These are phyloP conservation scores for Lasiodiplodia gonubiensis DNA, from an alignment of 2,329 filamentous ascomycete species.

Conservation along the genomic window DNA sequence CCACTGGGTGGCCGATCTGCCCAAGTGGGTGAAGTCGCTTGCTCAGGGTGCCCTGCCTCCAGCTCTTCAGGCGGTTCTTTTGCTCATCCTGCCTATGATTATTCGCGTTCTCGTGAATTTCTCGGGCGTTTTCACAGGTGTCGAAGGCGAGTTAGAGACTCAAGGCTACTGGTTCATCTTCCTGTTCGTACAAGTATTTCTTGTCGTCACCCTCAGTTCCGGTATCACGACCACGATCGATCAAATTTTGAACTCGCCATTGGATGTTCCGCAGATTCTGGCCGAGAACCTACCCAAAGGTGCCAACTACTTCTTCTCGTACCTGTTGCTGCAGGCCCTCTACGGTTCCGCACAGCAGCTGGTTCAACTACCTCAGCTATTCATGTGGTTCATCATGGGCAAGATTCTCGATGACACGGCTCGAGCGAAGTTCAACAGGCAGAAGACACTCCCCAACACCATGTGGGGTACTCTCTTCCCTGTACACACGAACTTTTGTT, in stretches of 20 bases:
- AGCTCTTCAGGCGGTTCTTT: conserved; percentile 73
- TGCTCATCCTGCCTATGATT: conserved; percentile 81
- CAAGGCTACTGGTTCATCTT: conserved; percentile 94
- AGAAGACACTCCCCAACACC: conserved; percentile 77
- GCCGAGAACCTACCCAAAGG: conserved; percentile 82
- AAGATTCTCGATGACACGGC: conserved; percentile 83
- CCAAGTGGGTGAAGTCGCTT: conserved; percentile 66
- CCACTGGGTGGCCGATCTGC: conserved; percentile 68
- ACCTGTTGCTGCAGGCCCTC: conserved; percentile 88
- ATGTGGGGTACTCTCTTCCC: conserved; percentile 95
- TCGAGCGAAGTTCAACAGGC: conserved; percentile 81
- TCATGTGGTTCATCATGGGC: conserved; percentile 81
- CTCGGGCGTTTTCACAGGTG: conserved; percentile 83
- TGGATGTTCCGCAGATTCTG: conserved; percentile 71
- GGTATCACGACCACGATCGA: conserved; percentile 71
- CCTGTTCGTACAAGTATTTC: conserved; percentile 91
- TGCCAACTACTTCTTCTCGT: conserved; percentile 97
- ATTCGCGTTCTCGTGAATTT: conserved; percentile 73
- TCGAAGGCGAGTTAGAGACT: conserved; percentile 78
- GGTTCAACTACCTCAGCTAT: conserved; percentile 78
- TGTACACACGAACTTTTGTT: conserved; percentile 94
- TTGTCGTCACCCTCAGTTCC: conserved; percentile 86
- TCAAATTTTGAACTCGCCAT: conserved; percentile 68
- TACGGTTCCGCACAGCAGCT: conserved; percentile 78
- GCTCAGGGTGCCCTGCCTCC: conserved; percentile 89